Conservation (phyloP, 331 rosid genomes). For the Pyrus hybrid region DNA sequence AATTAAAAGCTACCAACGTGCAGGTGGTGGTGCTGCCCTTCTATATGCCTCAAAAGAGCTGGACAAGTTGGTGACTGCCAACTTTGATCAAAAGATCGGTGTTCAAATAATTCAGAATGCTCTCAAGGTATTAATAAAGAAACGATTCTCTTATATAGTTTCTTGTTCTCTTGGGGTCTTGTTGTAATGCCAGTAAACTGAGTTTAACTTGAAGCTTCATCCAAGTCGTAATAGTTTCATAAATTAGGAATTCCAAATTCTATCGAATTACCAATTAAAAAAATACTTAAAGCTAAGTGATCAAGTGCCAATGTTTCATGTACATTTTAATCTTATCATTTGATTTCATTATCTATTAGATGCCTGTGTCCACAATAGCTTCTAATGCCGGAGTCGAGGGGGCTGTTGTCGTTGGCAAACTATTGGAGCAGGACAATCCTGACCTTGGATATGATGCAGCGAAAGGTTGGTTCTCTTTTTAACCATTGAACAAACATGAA, state of each 20-base stretch:
- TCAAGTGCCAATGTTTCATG: not conserved
- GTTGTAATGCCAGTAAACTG: not conserved
- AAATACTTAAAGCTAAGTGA: not conserved
- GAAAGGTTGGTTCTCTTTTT: slow-evolving; percentile 25
- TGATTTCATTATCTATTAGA: slow-evolving; percentile 14
- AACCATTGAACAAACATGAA: not conserved
- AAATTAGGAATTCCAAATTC: not conserved
- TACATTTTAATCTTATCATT: not conserved
- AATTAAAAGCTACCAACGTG: not conserved
- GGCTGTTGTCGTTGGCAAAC: slow-evolving; percentile 47
- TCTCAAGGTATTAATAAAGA: slow-evolving; percentile 22
- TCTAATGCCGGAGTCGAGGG: slow-evolving; percentile 54
- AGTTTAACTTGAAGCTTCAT: not conserved
- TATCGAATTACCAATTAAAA: not conserved
- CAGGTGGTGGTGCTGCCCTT: slow-evolving; percentile 54
- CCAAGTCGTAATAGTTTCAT: not conserved
- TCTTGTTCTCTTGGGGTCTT: not conserved
- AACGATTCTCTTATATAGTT: not conserved
- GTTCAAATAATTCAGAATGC: slow-evolving; percentile 52
- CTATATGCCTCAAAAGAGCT: slow-evolving; percentile 42
- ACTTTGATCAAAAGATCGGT: slow-evolving; percentile 50
- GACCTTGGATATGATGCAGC: slow-evolving; percentile 56
- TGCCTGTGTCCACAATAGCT: slow-evolving; percentile 45
- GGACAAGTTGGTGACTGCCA: slow-evolving; percentile 32
- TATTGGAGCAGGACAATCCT: slow-evolving; percentile 48